These are phyloP conservation scores for Musa troglodytarum DNA, from an alignment of 176 grass and related monocot genomes.

Conservation along the genomic window DNA sequence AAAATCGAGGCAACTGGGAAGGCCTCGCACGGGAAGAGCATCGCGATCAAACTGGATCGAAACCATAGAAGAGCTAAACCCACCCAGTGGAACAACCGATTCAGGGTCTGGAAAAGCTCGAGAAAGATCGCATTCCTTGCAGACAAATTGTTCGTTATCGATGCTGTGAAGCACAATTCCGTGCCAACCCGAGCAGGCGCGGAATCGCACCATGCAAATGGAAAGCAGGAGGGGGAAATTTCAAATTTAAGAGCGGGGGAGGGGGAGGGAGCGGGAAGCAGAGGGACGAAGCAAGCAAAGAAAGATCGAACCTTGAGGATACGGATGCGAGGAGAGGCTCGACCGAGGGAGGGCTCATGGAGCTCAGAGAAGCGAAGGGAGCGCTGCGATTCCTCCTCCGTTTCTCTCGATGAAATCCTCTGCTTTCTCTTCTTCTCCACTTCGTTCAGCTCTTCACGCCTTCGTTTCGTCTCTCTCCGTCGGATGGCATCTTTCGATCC, in stretches of 20 bases:
- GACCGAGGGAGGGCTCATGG: neutral
- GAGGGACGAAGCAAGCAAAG: neutral
- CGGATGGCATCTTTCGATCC: no score
- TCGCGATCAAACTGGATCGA: constrained; percentile 1
- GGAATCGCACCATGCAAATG: neutral
- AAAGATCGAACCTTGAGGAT: neutral
- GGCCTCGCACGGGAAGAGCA: neutral
- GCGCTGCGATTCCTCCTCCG: no score
- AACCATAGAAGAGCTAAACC: neutral
- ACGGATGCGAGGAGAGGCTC: neutral
- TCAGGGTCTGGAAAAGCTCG: neutral
- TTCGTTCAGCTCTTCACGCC: no score
- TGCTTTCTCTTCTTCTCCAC: no score
- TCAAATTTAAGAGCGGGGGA: neutral
- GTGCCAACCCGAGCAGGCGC: neutral
- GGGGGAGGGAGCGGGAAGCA: neutral
- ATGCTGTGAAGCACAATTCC: neutral
- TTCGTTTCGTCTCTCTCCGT: no score
- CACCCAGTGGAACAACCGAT: neutral
- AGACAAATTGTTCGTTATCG: neutral
- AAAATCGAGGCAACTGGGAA: neutral
- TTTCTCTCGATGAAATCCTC: no score
- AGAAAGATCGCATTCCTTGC: neutral
- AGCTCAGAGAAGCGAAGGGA: neutral
- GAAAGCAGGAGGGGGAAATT: neutral